Evolutionary conservation across 1,139 yeast genomes (phyloP), one percentile per base, ranked within the genome.

Genomic region (Saccharomyces hybrid): DNA sequence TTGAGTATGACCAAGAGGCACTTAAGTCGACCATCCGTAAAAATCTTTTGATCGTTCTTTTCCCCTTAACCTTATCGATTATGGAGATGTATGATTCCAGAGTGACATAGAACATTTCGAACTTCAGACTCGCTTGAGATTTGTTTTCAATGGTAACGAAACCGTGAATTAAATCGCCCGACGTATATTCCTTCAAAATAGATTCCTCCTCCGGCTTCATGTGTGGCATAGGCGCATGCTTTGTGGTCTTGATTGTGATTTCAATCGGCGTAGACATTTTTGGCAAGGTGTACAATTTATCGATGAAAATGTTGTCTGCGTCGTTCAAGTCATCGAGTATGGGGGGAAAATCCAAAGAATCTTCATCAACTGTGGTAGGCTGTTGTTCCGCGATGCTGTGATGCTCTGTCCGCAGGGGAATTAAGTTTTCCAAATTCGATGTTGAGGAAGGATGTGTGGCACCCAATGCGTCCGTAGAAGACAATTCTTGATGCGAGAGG

Each of bases 91-190:
- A 65, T 0, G 86, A 86, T 63, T 82, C 85, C 42, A 82, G 66
- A 1, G 83, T 78, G 19, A 82, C 83, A 48, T 78, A 73, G 58
- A 81, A 75, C 79, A 79, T 79, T 57, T 81, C 82, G 59, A 81
- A 82, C 3, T 76, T 76, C 2, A 82, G 65, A 0, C 73, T 71
- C 13, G 68, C 63, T 0, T 65, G 50, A 0, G 81, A 68, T 9
- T 64, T 69, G 63, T 82, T 82, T 46, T 73, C 70, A 9, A 82
- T 68, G 3, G 74, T 68, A 14, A 80, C 72, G 61, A 74, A 78
- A 0, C 87, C 87, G 56, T 76, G 72, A 14, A 82, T 71, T 11
- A 72, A 65, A 59, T 81, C 85, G 9, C 84, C 83, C 11, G 81
- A 79, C 13, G 76, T 76, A 59, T 75, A 81, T 58, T 79, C 83